phyloP scores from a whole-genome alignment of 257 asterid genomes.

The Solanum tarijense region DNA sequence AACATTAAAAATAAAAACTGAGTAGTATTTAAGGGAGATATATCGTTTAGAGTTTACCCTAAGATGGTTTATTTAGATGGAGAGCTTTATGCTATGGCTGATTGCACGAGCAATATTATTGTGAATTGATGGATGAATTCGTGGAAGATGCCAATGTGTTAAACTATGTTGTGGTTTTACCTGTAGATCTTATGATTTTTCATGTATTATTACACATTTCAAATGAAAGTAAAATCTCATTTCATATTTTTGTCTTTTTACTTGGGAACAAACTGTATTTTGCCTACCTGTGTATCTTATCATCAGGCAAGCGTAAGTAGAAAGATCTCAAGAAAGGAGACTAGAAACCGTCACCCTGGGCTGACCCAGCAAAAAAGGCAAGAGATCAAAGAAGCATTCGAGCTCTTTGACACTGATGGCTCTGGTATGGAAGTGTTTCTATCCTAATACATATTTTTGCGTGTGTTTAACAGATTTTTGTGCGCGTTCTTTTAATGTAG shows the following conservation, averaged over 20 bases:
- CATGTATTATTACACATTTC: neutral
- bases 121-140: neutral
- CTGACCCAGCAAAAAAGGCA: constrained; percentile 71
- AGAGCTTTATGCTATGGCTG: neutral
- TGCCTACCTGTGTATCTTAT: neutral
- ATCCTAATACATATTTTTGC: neutral
- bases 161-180: neutral
- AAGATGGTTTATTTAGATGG: neutral
- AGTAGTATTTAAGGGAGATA: neutral
- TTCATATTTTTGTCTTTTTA: neutral
- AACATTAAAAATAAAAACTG: neutral
- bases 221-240: neutral
- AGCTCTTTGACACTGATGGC: constrained; percentile 83
- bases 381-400: constrained; percentile 91
- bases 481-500: neutral
- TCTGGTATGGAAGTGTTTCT: constrained; percentile 42
- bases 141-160: neutral
- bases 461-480: neutral
- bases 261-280: neutral
- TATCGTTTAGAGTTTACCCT: neutral
- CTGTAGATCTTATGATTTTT: neutral
- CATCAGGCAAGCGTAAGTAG: constrained; percentile 41
- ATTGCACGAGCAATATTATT: neutral
- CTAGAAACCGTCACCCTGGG: constrained; percentile 68
- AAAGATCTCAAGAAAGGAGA: constrained; percentile 47